Percentiles rank a stretch among this genome's conserved stretches.
Conservation (phyloP, 192 early-diverging fungal species). For the Gonapodya prolifera region DNA sequence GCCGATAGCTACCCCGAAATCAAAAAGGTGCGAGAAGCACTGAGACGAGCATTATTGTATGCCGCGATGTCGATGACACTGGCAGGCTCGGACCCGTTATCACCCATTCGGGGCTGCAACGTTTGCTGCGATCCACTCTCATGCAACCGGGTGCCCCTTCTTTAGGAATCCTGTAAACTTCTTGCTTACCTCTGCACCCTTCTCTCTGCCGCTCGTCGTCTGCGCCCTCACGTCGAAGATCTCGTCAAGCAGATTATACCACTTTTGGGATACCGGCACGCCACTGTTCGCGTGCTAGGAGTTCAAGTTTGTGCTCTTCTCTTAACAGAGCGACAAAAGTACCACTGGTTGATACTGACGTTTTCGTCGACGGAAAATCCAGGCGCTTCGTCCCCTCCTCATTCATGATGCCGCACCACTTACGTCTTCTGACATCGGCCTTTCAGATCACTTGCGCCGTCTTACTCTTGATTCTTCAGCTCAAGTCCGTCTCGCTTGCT, state of each 20-base stretch:
- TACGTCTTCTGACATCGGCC: conserved; percentile 13
- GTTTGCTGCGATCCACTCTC: no score
- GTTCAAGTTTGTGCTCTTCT: conserved; percentile 16
- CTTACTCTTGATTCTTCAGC: conserved; percentile 31
- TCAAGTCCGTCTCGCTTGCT: conserved; percentile 31
- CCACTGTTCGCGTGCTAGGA: conserved; percentile 25
- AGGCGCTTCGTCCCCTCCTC: conserved; percentile 21
- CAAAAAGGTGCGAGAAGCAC: conserved; percentile 22
- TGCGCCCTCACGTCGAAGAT: conserved; percentile 18
- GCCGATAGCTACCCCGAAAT: conserved; percentile 39
- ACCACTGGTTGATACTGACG: no score
- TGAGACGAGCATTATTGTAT: neutral
- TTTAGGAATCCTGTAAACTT: conserved; percentile 36
- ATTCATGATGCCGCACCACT: conserved; percentile 29
- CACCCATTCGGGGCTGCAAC: no score
- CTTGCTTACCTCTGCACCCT: conserved; percentile 16
- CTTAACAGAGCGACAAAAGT: no score
- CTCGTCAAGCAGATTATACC: conserved; percentile 27
- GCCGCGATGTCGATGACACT: no score
- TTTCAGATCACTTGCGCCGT: conserved; percentile 18
- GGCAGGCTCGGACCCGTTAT: no score
- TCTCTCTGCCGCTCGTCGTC: conserved; percentile 4
- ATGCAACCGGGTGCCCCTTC: no score
- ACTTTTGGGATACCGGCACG: conserved; percentile 32
- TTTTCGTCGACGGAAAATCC: neutral